Evolutionary conservation across 2,329 filamentous ascomycete species (phyloP), one percentile per base, ranked within the genome.

Genomic region (Fusarium protoensiforme): DNA sequence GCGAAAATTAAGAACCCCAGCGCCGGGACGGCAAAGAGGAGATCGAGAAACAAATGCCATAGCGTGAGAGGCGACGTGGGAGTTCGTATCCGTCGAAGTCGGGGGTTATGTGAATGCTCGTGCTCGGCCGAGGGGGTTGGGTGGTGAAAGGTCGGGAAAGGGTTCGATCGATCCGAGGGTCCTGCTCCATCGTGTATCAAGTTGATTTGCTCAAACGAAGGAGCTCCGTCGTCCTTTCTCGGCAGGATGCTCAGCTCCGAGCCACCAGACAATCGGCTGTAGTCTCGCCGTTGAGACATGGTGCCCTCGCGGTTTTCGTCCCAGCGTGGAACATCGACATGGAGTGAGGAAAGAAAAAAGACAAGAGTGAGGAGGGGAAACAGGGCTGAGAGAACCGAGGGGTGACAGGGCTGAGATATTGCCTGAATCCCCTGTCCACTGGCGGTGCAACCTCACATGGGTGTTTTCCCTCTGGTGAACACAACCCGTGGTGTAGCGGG

Each of bases 41-140:
- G 9, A 20, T 64, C 61, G 16, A 64, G 61, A 11, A 64, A 57
- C 7, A 64, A 11, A 38, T 64, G 61, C 61, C 61, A 64, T 24
- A 64, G 31, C 27, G 51, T 57, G 2, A 57, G 24, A 16, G 46
- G 61, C 18, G 24, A 31, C 6, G 29, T 56, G 4, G 61, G 36
- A 14, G n/a, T 57, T 64, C 61, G 60, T 14, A 62, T 54, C 13
- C 46, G 46, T n/a, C 60, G 35, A 3, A 62, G 13, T 22, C 46
- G 46, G 46, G 46, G 18, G 18, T 11, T 48, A n/a, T 43, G 22
- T 24, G 24, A 24, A 24, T 24, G 24, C n/a, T 60, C 57, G 20
- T 41, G n/a, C 27, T 43, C 38, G 57, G 38, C 9, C n/a, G 35
- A 36, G 10, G 46, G 46, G 18, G 46, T 27, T 10, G 43, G 43